Evolutionary conservation across 1,139 yeast species (phyloP).

Genomic region (Zygosaccharomyces sapae): DNA sequence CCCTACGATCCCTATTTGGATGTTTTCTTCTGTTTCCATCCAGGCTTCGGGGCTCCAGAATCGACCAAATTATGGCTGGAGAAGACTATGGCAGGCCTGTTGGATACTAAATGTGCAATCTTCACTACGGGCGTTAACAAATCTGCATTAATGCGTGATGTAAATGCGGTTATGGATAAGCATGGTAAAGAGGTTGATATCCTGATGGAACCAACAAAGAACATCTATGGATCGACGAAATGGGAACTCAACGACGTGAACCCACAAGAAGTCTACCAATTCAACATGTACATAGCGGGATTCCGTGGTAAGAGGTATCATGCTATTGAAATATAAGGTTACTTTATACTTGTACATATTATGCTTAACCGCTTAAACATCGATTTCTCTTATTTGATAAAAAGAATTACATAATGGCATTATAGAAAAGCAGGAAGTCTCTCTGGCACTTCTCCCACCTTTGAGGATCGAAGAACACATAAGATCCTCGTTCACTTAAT

Average conservation of each 20-base stretch:
- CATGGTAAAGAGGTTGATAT: slow-evolving; percentile 77
- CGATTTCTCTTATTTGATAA: too few species aligned
- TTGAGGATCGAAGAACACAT: slow-evolving; percentile 92
- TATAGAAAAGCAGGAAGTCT: slow-evolving; percentile 69
- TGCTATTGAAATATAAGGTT: slow-evolving; percentile 46
- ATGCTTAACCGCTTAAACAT: too few species aligned
- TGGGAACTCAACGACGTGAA: slow-evolving; percentile 89
- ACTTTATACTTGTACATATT: too few species aligned
- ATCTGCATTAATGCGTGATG: slow-evolving; percentile 64
- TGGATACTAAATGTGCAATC: slow-evolving; percentile 89
- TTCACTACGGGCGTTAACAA: slow-evolving; percentile 88
- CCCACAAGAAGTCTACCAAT: slow-evolving; percentile 90
- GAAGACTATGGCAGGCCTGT: slow-evolving; percentile 74
- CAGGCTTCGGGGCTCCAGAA: slow-evolving; percentile 86
- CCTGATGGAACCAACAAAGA: slow-evolving; percentile 67
- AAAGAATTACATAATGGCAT: slow-evolving; percentile 41
- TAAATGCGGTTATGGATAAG: slow-evolving; percentile 60
- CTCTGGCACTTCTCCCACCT: slow-evolving; percentile 93
- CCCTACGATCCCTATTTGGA: slow-evolving; percentile 97
- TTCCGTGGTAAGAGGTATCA: slow-evolving; percentile 96
- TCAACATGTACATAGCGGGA: slow-evolving; percentile 83
- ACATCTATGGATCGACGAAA: slow-evolving; percentile 78
- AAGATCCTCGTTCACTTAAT: slow-evolving; percentile 88
- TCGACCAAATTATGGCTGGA: slow-evolving; percentile 85
- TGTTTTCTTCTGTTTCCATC: slow-evolving; percentile 88